Percentiles rank a stretch among this genome's conserved stretches.
These are phyloP conservation scores for Paramecium octaurelia DNA, from an alignment of 73 alveolate genomes.

Conservation along the genomic window DNA sequence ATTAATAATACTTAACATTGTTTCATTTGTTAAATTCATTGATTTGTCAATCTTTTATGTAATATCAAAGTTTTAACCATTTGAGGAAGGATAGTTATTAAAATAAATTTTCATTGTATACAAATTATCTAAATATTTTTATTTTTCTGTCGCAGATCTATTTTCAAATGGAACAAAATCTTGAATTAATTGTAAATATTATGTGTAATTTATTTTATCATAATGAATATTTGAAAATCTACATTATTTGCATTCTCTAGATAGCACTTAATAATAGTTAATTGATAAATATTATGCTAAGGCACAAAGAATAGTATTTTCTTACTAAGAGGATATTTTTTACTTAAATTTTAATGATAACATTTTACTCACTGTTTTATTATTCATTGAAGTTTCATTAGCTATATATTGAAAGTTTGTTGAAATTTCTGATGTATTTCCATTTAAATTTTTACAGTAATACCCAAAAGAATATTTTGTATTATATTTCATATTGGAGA, in stretches of 20 bases:
- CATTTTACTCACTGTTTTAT: not conserved
- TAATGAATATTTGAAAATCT: not conserved
- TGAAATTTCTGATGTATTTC: not conserved
- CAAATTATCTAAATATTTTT: not conserved
- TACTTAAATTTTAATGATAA: not conserved
- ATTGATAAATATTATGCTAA: not conserved
- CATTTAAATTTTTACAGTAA: not conserved
- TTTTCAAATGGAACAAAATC: constrained; percentile 12
- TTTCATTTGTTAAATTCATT: not conserved
- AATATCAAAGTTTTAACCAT: not conserved
- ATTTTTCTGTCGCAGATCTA: constrained; percentile 14
- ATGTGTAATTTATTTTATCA: constrained; percentile 5
- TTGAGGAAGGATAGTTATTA: not conserved
- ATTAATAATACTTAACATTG: not conserved
- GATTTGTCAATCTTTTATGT: not conserved
- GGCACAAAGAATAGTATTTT: constrained; percentile 27
- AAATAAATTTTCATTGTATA: constrained; percentile 5
- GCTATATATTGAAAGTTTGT: not conserved
- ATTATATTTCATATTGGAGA: not conserved
- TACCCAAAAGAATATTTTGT: constrained; percentile 34
- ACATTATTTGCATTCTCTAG: constrained; percentile 10
- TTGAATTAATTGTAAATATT: not conserved
- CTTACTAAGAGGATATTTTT: not conserved
- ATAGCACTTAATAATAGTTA: constrained; percentile 18
- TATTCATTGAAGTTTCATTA: not conserved